Evolutionary conservation across 129 eudicot species (phyloP).

Genomic region (Artemisia argyi): DNA sequence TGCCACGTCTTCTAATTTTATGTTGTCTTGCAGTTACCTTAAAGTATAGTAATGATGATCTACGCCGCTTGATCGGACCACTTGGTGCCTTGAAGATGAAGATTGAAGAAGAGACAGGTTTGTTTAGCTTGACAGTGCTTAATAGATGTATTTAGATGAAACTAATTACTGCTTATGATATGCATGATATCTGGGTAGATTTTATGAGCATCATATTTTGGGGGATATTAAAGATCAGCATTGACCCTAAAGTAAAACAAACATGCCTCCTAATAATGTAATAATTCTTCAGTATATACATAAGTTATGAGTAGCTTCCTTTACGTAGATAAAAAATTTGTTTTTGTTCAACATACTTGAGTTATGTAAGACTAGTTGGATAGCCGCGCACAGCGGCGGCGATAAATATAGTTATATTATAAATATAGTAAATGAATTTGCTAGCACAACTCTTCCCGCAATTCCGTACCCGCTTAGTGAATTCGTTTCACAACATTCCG

Average conservation of each 20-base stretch:
- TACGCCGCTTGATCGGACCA: slow-evolving; percentile 92
- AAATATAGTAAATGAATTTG: too few relatives aligned
- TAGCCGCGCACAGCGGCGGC: too few relatives aligned
- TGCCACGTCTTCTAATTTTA: slow-evolving; percentile 2
- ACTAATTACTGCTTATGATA: slow-evolving; percentile 5
- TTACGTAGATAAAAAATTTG: too few relatives aligned
- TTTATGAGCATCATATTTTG: neutral
- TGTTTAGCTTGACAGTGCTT: slow-evolving; percentile 12
- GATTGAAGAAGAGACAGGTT: slow-evolving; percentile 95
- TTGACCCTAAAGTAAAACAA: too few relatives aligned
- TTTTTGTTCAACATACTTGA: too few relatives aligned
- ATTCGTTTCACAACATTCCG: too few relatives aligned
- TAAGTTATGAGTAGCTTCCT: too few relatives aligned
- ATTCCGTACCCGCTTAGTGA: too few relatives aligned
- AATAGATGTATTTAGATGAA: neutral
- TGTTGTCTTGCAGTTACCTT: slow-evolving; percentile 52
- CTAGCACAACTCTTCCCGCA: too few relatives aligned
- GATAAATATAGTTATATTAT: too few relatives aligned
- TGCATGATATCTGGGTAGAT: neutral
- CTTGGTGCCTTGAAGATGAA: slow-evolving; percentile 85
- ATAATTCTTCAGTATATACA: neutral
- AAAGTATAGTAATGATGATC: slow-evolving; percentile 79
- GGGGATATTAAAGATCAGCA: too few relatives aligned
- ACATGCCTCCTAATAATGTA: neutral
- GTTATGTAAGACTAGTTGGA: too few relatives aligned